Evolutionary conservation across 805 yeast genomes (phyloP).

Genomic region (Zygoascus bituminiphila): DNA sequence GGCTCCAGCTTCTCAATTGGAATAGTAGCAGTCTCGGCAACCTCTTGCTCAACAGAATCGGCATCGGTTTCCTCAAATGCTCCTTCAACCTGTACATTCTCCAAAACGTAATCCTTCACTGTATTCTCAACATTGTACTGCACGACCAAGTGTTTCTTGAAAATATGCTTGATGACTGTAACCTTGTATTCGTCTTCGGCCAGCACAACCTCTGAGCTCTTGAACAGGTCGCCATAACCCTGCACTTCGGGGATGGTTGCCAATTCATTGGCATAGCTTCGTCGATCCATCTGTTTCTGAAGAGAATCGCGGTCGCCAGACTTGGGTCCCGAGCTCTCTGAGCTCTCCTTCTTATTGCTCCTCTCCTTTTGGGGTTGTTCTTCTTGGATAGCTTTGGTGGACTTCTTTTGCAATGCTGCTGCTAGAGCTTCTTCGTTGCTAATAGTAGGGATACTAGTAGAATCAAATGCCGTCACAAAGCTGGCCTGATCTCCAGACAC

Average conservation of each 20-base stretch:
- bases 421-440: slow-evolving; percentile 32
- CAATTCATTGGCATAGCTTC: slow-evolving; percentile 56
- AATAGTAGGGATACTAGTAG: slow-evolving; percentile 49
- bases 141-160: slow-evolving; percentile 59
- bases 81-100: slow-evolving; percentile 44
- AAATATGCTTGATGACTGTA: slow-evolving; percentile 73
- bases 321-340: slow-evolving; percentile 27
- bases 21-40: slow-evolving; percentile 41
- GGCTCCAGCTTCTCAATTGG: slow-evolving; percentile 70
- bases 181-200: slow-evolving; percentile 92
- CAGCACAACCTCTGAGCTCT: slow-evolving; percentile 48
- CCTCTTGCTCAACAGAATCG: slow-evolving; percentile 61
- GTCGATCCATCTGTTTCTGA: slow-evolving; percentile 16
- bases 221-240: slow-evolving; percentile 58
- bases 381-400: slow-evolving; percentile 43
- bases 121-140: slow-evolving; percentile 86
- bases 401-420: slow-evolving; percentile 36
- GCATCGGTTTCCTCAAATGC: slow-evolving; percentile 53
- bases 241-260: slow-evolving; percentile 64
- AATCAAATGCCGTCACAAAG: slow-evolving; percentile 57
- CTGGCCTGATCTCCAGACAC: slow-evolving; percentile 44
- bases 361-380: slow-evolving; percentile 38
- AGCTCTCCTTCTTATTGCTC: slow-evolving; percentile 23
- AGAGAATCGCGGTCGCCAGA: slow-evolving; percentile 14
- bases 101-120: slow-evolving; percentile 64